These are phyloP conservation scores for Fusarium concolor DNA, from an alignment of 2,329 filamentous ascomycete species.

Conservation along the genomic window DNA sequence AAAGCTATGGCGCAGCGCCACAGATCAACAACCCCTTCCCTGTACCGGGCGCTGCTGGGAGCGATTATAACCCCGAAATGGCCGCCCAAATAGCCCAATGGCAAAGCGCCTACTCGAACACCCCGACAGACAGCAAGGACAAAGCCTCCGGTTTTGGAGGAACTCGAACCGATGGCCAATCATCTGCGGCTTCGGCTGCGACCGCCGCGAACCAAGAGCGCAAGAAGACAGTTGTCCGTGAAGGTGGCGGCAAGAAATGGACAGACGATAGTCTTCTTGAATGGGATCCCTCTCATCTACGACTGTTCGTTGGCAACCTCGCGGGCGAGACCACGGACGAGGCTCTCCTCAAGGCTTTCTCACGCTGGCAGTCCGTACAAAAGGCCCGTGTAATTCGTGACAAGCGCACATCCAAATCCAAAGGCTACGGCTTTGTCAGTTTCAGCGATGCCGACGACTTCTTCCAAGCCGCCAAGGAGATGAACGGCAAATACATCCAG, in stretches of 20 bases:
- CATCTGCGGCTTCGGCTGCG: slow-evolving; percentile 47
- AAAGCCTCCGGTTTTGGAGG: slow-evolving; percentile 47
- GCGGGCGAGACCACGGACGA: slow-evolving; percentile 98
- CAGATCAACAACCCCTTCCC: slow-evolving; percentile 87
- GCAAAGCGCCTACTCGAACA: slow-evolving; percentile 86
- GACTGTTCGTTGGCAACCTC: slow-evolving; percentile 95
- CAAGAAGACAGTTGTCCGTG: slow-evolving; percentile 87
- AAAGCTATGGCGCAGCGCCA: slow-evolving; percentile 63
- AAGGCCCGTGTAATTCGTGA: slow-evolving; percentile 95
- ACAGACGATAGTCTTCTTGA: slow-evolving; percentile 88
- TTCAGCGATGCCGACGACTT: slow-evolving; percentile 97
- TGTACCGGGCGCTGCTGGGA: slow-evolving; percentile 60
- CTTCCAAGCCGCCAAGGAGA: slow-evolving; percentile 95
- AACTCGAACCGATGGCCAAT: slow-evolving; percentile 52
- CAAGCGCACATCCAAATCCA: slow-evolving; percentile 95
- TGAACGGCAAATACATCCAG: slow-evolving; percentile 99
- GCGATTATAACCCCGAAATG: slow-evolving; percentile 78
- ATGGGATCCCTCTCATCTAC: slow-evolving; percentile 95
- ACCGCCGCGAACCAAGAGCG: slow-evolving; percentile 61
- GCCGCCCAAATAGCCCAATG: slow-evolving; percentile 94
- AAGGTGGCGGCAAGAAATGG: slow-evolving; percentile 94
- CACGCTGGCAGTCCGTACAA: slow-evolving; percentile 86
- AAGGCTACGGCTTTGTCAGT: slow-evolving; percentile 95
- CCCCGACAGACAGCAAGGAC: slow-evolving; percentile 58
- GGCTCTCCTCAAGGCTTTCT: slow-evolving; percentile 91